Evolutionary conservation across 306 rosid species (phyloP).

Genomic region (Quercus dentata): DNA sequence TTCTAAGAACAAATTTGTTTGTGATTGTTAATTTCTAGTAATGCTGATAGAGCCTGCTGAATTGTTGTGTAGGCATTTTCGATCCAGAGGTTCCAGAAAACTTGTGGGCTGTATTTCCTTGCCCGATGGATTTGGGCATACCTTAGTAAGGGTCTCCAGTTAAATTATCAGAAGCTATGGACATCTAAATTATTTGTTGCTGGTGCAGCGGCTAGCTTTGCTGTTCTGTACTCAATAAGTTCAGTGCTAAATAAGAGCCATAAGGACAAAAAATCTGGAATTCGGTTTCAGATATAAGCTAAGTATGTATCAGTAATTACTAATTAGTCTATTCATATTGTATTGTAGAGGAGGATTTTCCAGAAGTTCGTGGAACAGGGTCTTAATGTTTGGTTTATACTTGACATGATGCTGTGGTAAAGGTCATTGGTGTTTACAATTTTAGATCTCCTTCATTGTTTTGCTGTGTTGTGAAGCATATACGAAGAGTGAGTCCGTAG

Average conservation of each 20-base stretch:
- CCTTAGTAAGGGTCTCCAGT: constrained; percentile 18
- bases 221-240: constrained; percentile 40
- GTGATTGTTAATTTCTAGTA: constrained; percentile 15
- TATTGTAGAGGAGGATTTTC: not conserved
- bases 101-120: constrained; percentile 56
- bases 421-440: not conserved
- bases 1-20: constrained; percentile 11
- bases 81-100: constrained; percentile 52
- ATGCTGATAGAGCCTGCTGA: constrained; percentile 31
- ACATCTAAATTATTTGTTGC: constrained; percentile 36
- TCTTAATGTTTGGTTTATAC: not conserved
- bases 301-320: not conserved
- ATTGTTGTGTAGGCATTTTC: constrained; percentile 57
- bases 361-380: not conserved
- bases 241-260: constrained; percentile 17
- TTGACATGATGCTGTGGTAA: not conserved
- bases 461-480: not conserved
- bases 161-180: constrained; percentile 16
- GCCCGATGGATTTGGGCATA: constrained; percentile 54
- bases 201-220: constrained; percentile 44
- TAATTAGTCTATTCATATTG: not conserved
- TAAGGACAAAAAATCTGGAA: not conserved
- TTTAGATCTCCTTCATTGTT: not conserved
- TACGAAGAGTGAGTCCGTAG: not conserved
- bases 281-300: not conserved